These are phyloP conservation scores for Flaveria trinervia DNA, from an alignment of 129 eudicot genomes.

Conservation along the genomic window DNA sequence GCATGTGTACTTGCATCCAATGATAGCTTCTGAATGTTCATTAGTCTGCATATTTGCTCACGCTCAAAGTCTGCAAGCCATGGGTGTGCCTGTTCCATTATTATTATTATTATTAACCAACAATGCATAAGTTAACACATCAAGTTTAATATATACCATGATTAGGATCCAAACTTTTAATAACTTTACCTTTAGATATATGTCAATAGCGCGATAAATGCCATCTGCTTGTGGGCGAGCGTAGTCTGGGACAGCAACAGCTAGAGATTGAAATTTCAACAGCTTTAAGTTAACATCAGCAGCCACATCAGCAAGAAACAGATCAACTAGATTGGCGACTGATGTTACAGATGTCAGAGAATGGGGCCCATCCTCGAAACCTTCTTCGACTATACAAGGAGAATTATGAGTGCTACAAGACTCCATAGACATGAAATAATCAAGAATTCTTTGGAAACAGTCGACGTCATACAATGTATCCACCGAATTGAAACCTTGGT, in stretches of 20 bases:
- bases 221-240: constrained; percentile 79
- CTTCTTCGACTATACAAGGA: constrained; percentile 62
- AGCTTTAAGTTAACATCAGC: constrained; percentile 75
- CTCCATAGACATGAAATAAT: constrained; percentile 63
- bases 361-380: constrained; percentile 37
- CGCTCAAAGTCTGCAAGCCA: constrained; percentile 71
- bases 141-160: too few species aligned
- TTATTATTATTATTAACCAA: not conserved
- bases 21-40: constrained; percentile 75
- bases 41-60: constrained; percentile 68
- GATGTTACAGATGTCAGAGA: constrained; percentile 56
- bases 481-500: constrained; percentile 56
- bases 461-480: constrained; percentile 83
- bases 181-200: constrained; percentile 54
- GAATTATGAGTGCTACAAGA: constrained; percentile 40
- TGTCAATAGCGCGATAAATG: constrained; percentile 77
- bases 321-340: constrained; percentile 80
- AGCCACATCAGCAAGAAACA: constrained; percentile 80
- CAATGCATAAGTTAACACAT: not conserved
- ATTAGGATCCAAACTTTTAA: not conserved
- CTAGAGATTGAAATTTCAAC: constrained; percentile 67
- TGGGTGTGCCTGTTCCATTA: constrained; percentile 60
- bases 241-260: constrained; percentile 75
- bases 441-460: constrained; percentile 87
- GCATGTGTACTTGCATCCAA: constrained; percentile 74